Evolutionary conservation across 2,329 filamentous ascomycete genomes (phyloP).

Genomic region (Neophaeococcomyces aloes): DNA sequence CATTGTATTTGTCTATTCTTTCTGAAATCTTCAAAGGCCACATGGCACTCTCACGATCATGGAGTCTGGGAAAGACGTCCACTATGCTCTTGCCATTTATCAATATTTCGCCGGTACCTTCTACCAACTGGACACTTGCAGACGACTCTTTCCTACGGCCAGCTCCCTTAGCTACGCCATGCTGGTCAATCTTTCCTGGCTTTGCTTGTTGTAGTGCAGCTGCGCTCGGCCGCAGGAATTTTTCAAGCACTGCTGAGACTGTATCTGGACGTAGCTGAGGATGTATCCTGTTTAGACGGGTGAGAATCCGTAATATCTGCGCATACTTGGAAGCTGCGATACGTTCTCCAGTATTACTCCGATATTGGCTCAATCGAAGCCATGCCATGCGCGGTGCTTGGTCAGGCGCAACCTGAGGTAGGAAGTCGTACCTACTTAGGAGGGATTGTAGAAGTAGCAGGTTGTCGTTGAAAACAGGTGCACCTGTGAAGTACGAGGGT

Average conservation of each 20-base stretch:
- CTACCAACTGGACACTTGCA: constrained; percentile 77
- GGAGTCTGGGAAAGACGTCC: constrained; percentile 72
- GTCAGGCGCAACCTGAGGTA: constrained; percentile 57
- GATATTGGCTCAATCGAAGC: constrained; percentile 69
- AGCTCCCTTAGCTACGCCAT: constrained; percentile 67
- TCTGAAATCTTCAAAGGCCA: constrained; percentile 80
- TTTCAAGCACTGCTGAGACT: constrained; percentile 52
- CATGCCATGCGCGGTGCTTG: constrained; percentile 67
- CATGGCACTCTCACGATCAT: constrained; percentile 87
- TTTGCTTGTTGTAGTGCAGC: constrained; percentile 54
- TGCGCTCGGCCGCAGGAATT: constrained; percentile 67
- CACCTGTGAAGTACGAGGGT: constrained; percentile 88
- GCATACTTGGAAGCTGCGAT: constrained; percentile 70
- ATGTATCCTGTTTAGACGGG: constrained; percentile 75
- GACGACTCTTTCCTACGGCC: constrained; percentile 80
- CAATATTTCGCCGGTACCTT: constrained; percentile 80
- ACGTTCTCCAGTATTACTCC: constrained; percentile 57
- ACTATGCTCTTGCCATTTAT: constrained; percentile 82
- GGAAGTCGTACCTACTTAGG: constrained; percentile 57
- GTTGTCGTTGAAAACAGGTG: constrained; percentile 76
- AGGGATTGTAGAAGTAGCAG: constrained; percentile 64
- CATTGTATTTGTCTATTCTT: constrained; percentile 90
- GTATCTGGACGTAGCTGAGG: constrained; percentile 62
- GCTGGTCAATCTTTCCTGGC: constrained; percentile 59
- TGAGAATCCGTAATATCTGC: constrained; percentile 62